A percentile compares a stretch with the other conserved stretches of the same genome.
phyloP scores from a whole-genome alignment of 352 stramenopile genomes.

The Globisporangium echinulatum region DNA sequence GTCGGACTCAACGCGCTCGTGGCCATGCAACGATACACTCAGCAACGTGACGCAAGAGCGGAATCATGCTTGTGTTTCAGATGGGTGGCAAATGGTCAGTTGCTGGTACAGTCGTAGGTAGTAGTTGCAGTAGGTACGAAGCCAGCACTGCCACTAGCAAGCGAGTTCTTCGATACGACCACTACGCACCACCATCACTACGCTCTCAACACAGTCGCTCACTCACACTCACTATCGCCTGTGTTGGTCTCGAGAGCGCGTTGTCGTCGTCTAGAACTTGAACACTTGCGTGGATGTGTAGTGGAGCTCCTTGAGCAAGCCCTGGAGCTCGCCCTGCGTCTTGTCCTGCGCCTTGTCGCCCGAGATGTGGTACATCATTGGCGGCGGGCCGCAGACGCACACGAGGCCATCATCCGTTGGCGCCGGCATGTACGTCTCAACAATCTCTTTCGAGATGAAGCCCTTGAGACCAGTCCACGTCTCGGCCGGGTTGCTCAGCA shows the following conservation, averaged over 20 bases:
- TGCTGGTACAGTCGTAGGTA: background rate
- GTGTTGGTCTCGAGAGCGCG: too few relatives aligned
- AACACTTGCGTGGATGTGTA: constrained; percentile 79
- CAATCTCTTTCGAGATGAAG: constrained; percentile 80
- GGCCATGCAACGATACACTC: too few relatives aligned
- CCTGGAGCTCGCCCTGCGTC: constrained; percentile 78
- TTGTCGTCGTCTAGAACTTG: constrained; percentile 55
- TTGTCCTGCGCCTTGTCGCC: constrained; percentile 84
- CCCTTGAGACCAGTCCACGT: constrained; percentile 63
- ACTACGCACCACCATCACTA: background rate
- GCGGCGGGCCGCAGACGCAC: constrained; percentile 84
- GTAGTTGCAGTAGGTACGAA: background rate
- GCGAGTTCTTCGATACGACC: too few relatives aligned
- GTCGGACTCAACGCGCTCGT: too few relatives aligned
- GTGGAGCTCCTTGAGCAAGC: constrained; percentile 77
- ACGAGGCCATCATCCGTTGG: constrained; percentile 78
- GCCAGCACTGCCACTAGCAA: too few relatives aligned
- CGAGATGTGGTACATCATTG: constrained; percentile 88
- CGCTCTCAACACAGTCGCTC: background rate
- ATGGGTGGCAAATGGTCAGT: too few relatives aligned
- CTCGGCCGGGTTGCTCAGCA: constrained; percentile 64
- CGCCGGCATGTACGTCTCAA: constrained; percentile 73
- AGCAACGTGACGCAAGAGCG: too few relatives aligned
- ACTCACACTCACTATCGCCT: too few relatives aligned
- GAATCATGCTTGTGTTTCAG: too few relatives aligned